Conservation (phyloP, 176 grass and related monocot species). For the Oryza nivara region DNA sequence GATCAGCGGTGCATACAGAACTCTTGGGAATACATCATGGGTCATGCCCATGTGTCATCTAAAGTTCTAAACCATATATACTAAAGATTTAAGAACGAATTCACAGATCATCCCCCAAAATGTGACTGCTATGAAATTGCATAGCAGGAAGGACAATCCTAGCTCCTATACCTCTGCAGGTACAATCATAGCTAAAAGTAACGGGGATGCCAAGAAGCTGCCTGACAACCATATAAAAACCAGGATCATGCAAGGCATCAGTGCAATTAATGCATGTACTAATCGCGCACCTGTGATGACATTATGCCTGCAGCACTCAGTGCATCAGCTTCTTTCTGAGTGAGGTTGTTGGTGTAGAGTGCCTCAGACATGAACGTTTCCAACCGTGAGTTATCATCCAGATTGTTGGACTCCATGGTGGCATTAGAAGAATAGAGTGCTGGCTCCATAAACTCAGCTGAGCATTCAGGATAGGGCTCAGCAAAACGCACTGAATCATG, state of each 20-base stretch:
- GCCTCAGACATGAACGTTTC: conserved; percentile 63
- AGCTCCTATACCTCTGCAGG: conserved; percentile 20
- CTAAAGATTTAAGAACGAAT: conserved; percentile 4
- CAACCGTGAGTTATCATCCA: conserved; percentile 49
- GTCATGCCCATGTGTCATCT: background rate
- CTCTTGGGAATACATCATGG: conserved; percentile 12
- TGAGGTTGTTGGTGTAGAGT: conserved; percentile 63
- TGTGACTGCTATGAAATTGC: background rate
- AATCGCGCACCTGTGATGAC: conserved; percentile 61
- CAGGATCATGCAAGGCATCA: background rate
- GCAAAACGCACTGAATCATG: conserved; percentile 62
- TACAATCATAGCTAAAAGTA: background rate
- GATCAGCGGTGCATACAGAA: background rate
- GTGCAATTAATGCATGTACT: background rate
- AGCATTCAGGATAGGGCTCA: conserved; percentile 51
- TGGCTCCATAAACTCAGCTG: conserved; percentile 45
- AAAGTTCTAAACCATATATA: background rate
- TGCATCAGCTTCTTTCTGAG: conserved; percentile 52
- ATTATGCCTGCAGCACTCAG: conserved; percentile 53
- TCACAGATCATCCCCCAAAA: background rate
- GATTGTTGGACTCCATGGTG: conserved; percentile 47
- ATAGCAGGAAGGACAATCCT: conserved; percentile 33
- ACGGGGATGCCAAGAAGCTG: background rate
- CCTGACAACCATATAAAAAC: background rate
- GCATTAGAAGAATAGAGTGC: conserved; percentile 60